Conservation (phyloP, 148 eudicot species). For the Amaranthus cruentus region DNA sequence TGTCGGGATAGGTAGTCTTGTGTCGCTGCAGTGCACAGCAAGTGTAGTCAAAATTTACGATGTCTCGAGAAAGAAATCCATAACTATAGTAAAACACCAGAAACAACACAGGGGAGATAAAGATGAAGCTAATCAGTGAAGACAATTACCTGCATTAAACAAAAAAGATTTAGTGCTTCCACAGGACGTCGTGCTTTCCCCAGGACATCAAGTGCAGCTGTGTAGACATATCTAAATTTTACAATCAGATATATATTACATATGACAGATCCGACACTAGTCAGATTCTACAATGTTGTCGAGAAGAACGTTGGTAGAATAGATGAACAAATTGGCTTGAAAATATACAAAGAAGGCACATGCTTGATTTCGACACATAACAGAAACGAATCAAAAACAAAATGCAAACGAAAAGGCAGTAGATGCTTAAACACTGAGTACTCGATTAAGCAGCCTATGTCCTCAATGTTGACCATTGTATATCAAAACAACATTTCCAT, state of each 20-base stretch:
- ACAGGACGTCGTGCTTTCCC: slow-evolving; percentile 84
- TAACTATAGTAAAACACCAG: slow-evolving; percentile 1
- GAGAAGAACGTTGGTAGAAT: background rate
- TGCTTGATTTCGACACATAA: background rate
- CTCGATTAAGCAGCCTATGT: background rate
- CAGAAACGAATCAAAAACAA: background rate
- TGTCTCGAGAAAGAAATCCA: background rate
- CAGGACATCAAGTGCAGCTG: slow-evolving; percentile 84
- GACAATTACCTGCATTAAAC: slow-evolving; percentile 64
- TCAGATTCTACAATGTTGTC: background rate
- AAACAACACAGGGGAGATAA: background rate
- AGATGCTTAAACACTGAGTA: background rate
- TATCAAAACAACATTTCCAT: background rate
- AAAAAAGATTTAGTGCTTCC: slow-evolving; percentile 81
- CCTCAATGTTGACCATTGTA: background rate
- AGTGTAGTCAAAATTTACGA: slow-evolving; percentile 15
- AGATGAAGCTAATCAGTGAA: background rate
- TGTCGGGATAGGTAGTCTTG: slow-evolving; percentile 75
- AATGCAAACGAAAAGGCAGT: background rate
- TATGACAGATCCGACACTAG: background rate
- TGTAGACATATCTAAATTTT: slow-evolving; percentile 58
- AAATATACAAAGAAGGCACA: background rate
- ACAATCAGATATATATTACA: slow-evolving; percentile 9
- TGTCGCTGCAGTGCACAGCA: slow-evolving; percentile 44
- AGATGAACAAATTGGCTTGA: background rate